phyloP scores from a whole-genome alignment of 2,329 filamentous ascomycete species.

The Cercospora janseana region DNA sequence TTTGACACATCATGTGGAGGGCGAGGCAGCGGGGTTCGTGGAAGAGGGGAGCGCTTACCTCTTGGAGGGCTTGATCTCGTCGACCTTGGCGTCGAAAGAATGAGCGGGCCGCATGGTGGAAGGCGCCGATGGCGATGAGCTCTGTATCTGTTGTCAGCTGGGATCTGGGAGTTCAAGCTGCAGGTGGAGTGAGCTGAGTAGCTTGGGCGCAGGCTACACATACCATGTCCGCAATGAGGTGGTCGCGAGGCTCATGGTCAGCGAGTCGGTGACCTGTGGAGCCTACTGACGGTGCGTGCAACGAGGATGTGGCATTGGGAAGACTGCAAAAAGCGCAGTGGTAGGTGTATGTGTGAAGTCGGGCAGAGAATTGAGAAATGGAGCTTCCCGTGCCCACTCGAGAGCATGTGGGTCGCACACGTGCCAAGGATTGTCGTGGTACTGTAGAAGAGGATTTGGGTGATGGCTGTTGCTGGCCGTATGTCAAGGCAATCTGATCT shows the following conservation, averaged over 20 bases:
- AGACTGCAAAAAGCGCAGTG: not conserved
- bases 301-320: too few relatives aligned
- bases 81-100: conserved; percentile 76
- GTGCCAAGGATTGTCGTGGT: conserved; percentile 11
- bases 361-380: conserved; percentile 3
- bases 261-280: not conserved
- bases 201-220: not conserved
- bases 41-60: conserved; percentile 52
- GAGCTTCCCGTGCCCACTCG: not conserved
- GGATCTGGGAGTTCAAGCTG: not conserved
- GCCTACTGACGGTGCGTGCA: not conserved
- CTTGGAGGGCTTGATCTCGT: conserved; percentile 83
- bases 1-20: conserved; percentile 71
- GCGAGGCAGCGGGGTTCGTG: conserved; percentile 31
- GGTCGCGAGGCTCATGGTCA: conserved; percentile 2
- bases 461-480: too few relatives aligned
- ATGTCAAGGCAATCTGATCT: too few relatives aligned
- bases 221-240: conserved; percentile 9
- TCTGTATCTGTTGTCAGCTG: conserved; percentile 34
- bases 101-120: conserved; percentile 62
- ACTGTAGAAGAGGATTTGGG: too few relatives aligned
- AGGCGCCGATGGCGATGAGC: conserved; percentile 68
- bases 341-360: not conserved
- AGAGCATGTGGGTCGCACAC: not conserved
- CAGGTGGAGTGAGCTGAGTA: not conserved